phyloP scores from a whole-genome alignment of 176 grass and related monocot species.

The Cocos nucifera region DNA sequence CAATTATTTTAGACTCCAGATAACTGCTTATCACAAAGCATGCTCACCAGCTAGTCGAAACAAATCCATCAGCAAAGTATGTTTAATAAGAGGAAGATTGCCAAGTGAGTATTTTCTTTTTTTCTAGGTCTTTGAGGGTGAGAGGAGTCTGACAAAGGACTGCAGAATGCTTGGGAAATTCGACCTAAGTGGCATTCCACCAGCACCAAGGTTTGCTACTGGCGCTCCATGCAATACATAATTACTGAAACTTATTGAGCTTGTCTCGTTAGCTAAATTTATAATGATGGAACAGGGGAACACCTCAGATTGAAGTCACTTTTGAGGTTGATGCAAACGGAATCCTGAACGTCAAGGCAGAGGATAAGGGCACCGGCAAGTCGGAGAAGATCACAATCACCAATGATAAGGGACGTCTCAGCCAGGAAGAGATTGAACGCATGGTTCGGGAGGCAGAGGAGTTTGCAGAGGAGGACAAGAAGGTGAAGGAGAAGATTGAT shows the following conservation, averaged over 20 bases:
- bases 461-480: conserved; percentile 45
- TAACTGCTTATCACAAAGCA: too few species aligned
- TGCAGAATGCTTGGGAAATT: conserved; percentile 50
- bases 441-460: conserved; percentile 47
- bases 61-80: too few species aligned
- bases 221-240: too few species aligned
- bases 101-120: too few species aligned
- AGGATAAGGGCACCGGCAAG: conserved; percentile 48
- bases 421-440: conserved; percentile 45
- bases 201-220: conserved; percentile 34
- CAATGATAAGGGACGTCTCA: conserved; percentile 43
- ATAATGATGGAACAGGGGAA: conserved; percentile 20
- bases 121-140: conserved; percentile 47
- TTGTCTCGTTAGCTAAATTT: not conserved
- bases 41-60: too few species aligned
- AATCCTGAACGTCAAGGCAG: conserved; percentile 41
- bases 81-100: too few species aligned
- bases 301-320: conserved; percentile 46
- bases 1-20: too few species aligned
- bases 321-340: conserved; percentile 51
- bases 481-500: conserved; percentile 42
- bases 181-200: conserved; percentile 51
- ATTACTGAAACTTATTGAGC: not conserved
- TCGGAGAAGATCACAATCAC: conserved; percentile 54
- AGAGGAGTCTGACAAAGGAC: conserved; percentile 62